Evolutionary conservation across 2,329 filamentous ascomycete species (phyloP), one percentile per base, ranked within the genome.

Genomic region (Diaporthe nobilis): DNA sequence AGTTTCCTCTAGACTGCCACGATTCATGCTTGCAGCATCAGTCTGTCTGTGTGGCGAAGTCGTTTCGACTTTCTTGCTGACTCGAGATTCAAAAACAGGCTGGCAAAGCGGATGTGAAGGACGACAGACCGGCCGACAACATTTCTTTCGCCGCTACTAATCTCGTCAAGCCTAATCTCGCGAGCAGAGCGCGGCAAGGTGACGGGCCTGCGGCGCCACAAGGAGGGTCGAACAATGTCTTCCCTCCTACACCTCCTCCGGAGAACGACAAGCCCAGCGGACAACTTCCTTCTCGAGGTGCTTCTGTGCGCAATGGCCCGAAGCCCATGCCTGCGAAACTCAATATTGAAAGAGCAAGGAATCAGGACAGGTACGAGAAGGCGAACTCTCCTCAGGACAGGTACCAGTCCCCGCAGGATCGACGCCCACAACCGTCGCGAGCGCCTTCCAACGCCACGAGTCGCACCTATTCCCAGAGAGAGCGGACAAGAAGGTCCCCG

Each of bases 211-310:
- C 5, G 8, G 22, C 42, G n/a, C 68, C 67, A 4, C 65, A 70
- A 25, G 65, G 61, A 25, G 65, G 61, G 22, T 94, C 95, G 0
- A 87, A 92, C 78, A 94, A 94, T 80, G 91, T 96, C 77, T 98
- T 98, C 86, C 97, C 97, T 25, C 97, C 97, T n/a, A 98, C 97
- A n/a, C 97, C 97, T 55, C 97, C 97, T 9, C 97, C 97, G 8
- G 97, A 99, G 87, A 91, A 91, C 77, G 95, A 98, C 79, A 93
- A 93, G 80, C 84, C 85, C 4, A 77, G 83, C 9, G 73, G 75
- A 37, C 73, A 77, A 28, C 79, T 80, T 58, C 86, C 90, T 80
- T 89, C 85, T 78, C 88, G 91, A 31, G 90, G 86, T 71, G 87
- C 88, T 39, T 93, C 91, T n/a, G 89, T 92, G 67, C 90, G 91